Evolutionary conservation across 352 stramenopile genomes (phyloP).

Genomic region (Pythium insidiosum): DNA sequence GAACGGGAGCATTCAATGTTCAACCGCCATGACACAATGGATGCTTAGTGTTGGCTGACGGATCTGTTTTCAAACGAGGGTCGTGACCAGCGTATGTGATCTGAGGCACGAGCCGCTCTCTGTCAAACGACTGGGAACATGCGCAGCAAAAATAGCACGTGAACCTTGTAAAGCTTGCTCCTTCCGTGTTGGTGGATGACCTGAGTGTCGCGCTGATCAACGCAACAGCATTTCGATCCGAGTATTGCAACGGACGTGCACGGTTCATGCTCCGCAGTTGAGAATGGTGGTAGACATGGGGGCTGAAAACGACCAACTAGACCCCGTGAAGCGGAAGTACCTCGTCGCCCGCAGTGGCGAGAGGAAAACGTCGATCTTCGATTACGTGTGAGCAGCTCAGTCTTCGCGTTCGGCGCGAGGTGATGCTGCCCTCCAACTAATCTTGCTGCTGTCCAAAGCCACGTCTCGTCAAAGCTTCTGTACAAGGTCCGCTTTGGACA

Average conservation of each 20-base stretch:
- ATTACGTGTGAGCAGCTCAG: constrained; percentile 42
- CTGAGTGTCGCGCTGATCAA: too few species aligned
- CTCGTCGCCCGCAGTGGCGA: constrained; percentile 16
- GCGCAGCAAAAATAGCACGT: too few species aligned
- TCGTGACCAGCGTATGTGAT: neutral
- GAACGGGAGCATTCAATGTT: constrained; percentile 65
- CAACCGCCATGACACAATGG: constrained; percentile 69
- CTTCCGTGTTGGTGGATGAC: too few species aligned
- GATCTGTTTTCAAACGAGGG: neutral
- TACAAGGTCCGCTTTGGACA: constrained; percentile 56
- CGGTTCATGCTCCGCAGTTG: too few species aligned
- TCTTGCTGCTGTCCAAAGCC: too few species aligned
- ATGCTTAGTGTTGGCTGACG: constrained; percentile 45
- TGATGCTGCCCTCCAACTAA: too few species aligned
- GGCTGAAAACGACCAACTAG: too few species aligned
- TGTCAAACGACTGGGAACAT: too few species aligned
- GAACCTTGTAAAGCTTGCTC: too few species aligned
- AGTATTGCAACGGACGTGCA: too few species aligned
- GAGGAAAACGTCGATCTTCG: constrained; percentile 39
- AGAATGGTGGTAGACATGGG: too few species aligned
- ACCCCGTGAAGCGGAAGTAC: constrained; percentile 19
- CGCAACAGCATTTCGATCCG: too few species aligned
- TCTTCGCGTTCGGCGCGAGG: neutral
- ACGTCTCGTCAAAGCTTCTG: constrained; percentile 40
- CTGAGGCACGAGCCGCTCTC: neutral